phyloP scores from a whole-genome alignment of 768 basidiomycete species.

The Tulasnella sp. region DNA sequence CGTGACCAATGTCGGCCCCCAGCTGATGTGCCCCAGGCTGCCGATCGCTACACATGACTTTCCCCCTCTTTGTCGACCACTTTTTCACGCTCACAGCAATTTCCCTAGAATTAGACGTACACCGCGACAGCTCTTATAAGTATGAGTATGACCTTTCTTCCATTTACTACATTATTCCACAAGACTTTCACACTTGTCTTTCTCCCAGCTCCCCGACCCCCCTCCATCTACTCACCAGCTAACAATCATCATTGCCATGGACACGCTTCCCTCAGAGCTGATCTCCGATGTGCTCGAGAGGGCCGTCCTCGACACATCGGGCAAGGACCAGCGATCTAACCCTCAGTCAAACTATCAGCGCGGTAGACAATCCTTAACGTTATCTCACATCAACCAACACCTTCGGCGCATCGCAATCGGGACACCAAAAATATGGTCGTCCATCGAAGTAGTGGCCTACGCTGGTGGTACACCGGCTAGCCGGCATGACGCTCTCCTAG shows the following conservation, averaged over 20 bases:
- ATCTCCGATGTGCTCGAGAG: background rate
- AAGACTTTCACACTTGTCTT: no score
- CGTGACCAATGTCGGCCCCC: no score
- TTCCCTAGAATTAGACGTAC: no score
- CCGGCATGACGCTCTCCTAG: no score
- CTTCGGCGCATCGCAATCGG: background rate
- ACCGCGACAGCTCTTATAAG: no score
- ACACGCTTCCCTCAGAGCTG: slow-evolving; percentile 3
- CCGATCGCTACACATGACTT: no score
- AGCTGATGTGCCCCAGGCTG: no score
- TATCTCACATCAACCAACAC: slow-evolving; percentile 1
- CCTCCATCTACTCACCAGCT: background rate
- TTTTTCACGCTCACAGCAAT: no score
- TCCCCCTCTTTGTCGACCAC: no score
- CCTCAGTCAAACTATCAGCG: background rate
- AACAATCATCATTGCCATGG: background rate
- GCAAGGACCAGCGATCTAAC: background rate
- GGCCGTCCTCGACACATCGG: background rate
- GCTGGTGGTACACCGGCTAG: background rate
- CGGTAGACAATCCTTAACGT: background rate
- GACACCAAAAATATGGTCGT: background rate
- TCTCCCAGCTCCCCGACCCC: background rate
- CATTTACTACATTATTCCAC: no score
- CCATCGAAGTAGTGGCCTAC: background rate
- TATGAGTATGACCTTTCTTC: no score